Evolutionary conservation across 768 basidiomycete genomes (phyloP), one percentile per base, ranked within the genome.

Genomic region (Podaxis pistillaris): DNA sequence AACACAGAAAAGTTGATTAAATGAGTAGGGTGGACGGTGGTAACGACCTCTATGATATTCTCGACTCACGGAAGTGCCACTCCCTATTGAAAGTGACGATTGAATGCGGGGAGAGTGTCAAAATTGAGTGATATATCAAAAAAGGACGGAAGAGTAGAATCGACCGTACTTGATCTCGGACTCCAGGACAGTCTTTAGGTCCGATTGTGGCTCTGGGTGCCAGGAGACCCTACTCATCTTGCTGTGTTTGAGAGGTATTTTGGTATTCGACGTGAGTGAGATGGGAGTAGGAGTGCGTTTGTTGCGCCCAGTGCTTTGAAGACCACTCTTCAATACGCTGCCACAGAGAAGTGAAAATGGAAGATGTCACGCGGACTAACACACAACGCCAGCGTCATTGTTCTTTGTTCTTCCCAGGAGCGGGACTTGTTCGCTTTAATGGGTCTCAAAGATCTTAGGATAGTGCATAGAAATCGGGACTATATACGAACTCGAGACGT

Each of bases 31-130:
- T 33, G 33, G 8, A 9, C 30, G 8, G 1, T 33, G 30, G 30
- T 33, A 33, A 9, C 33, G 2, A 33, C 33, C 33, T 33, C 2
- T 6, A 9, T 33, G 33, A 9, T 33, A 30, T 50, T 46, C 62
- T 57, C 17, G 5, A 73, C 85, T 68, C 70, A 90, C 89, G 89
- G 68, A 91, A 91, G 68, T 91, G 89, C 89, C 89, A 91, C 70
- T 91, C 89, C 71, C 89, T 89, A 67, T 19, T 19, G 19, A 46
- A 46, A 7, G n/a, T 17, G 19, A 44, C 13, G 41, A 53, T 57
- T 12, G 41, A 41, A 49, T 28, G n/a, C 7, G 44, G 0, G n/a
- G 37, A 26, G 8, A 60, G 37, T 44, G 36, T 33, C 28, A 61
- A 19, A 28, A 37, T 47, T 56, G 26, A 40, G 36, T 54, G 37